phyloP scores from a whole-genome alignment of 1,139 yeast species.

The Taiozyma sp. region DNA sequence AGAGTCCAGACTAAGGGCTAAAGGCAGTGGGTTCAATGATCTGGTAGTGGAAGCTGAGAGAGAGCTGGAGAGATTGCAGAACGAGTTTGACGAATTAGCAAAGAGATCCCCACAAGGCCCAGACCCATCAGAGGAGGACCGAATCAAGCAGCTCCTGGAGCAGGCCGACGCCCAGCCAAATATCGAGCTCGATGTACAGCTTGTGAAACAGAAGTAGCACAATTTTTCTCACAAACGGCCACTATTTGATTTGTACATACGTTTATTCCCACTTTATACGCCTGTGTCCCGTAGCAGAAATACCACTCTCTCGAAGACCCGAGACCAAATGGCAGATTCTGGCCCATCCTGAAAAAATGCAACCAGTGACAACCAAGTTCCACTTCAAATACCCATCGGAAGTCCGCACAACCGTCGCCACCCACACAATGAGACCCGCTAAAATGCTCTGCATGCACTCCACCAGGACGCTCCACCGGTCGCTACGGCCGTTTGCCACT shows the following conservation, averaged over 20 bases:
- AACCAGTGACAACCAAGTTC: too few relatives aligned
- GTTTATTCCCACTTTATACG: not conserved
- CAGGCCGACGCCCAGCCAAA: conserved; percentile 11
- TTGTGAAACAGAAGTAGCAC: conserved; percentile 7
- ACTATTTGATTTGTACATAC: not conserved
- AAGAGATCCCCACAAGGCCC: not conserved
- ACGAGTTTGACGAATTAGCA: conserved; percentile 24
- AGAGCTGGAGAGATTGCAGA: conserved; percentile 50
- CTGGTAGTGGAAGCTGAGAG: conserved; percentile 61
- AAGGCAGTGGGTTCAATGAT: conserved; percentile 60
- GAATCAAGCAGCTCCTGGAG: conserved; percentile 10
- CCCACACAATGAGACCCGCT: not conserved
- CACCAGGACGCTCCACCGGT: not conserved
- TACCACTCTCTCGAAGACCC: not conserved
- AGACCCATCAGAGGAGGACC: conserved; percentile 6
- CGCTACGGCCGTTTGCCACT: not conserved
- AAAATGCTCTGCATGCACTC: not conserved
- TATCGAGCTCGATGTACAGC: conserved; percentile 17
- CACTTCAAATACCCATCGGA: too few relatives aligned
- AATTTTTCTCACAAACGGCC: not conserved
- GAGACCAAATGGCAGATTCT: not conserved
- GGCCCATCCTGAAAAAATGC: not conserved
- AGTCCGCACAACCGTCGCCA: not conserved
- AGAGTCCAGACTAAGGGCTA: conserved; percentile 70
- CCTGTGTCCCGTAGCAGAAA: not conserved